Evolutionary conservation across 139 green algal genomes (phyloP).

Genomic region (Picochlorum costavermella): DNA sequence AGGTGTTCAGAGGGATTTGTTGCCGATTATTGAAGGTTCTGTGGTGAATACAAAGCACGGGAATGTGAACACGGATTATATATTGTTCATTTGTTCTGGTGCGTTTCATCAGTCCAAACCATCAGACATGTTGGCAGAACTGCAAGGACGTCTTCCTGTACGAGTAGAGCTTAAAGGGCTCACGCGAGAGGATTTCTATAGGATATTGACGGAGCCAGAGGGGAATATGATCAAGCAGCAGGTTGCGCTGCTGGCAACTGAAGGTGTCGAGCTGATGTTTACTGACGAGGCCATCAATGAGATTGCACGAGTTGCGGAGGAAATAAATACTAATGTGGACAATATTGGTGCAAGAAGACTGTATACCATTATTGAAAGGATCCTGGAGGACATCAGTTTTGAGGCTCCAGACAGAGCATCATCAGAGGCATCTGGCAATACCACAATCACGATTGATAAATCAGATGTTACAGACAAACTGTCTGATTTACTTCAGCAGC

Average conservation of each 20-base stretch:
- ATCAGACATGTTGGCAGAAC: conserved; percentile 80
- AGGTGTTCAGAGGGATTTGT: conserved; percentile 92
- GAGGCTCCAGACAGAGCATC: conserved; percentile 70
- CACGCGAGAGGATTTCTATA: conserved; percentile 45
- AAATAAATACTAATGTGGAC: conserved; percentile 74
- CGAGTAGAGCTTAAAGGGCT: conserved; percentile 89
- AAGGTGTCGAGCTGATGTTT: conserved; percentile 84
- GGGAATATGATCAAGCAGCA: conserved; percentile 89
- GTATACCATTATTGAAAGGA: conserved; percentile 87
- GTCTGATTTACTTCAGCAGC: conserved; percentile 54
- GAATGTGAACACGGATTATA: conserved; percentile 91
- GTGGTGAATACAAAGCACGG: conserved; percentile 79
- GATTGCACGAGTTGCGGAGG: conserved; percentile 66
- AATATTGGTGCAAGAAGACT: conserved; percentile 91
- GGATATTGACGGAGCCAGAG: conserved; percentile 53
- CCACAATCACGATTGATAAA: conserved; percentile 48
- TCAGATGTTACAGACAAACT: conserved; percentile 47
- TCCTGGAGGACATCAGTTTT: conserved; percentile 89
- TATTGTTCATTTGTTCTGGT: conserved; percentile 92
- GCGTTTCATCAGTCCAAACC: conserved; percentile 90
- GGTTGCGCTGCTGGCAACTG: conserved; percentile 78
- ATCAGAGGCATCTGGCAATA: not conserved
- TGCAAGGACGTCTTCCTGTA: conserved; percentile 88
- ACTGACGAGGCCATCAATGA: conserved; percentile 66
- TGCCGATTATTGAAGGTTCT: conserved; percentile 93